Evolutionary conservation across 495 filamentous ascomycete species (phyloP).

Genomic region (Trichocladium antarcticum): DNA sequence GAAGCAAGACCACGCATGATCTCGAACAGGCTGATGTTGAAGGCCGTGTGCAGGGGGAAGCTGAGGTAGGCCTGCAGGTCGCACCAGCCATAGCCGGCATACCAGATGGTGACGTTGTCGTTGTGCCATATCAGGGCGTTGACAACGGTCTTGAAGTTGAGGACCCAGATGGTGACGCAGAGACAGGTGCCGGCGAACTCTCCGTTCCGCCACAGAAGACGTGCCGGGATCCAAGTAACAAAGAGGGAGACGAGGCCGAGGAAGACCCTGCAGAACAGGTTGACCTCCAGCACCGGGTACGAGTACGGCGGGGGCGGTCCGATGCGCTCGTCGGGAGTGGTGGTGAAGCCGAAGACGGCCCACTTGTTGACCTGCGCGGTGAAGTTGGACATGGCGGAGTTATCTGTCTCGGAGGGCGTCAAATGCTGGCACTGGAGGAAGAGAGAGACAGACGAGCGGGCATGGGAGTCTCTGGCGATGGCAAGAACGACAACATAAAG

Average conservation of each 20-base stretch:
- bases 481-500: conserved; percentile 6
- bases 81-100: conserved; percentile 63
- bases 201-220: conserved; percentile 46
- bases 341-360: conserved; percentile 13
- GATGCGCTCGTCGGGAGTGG: conserved; percentile 16
- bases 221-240: conserved; percentile 45
- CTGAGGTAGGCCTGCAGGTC: conserved; percentile 65
- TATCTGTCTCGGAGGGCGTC: background rate
- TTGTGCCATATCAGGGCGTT: conserved; percentile 76
- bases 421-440: background rate
- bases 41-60: conserved; percentile 43
- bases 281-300: conserved; percentile 24
- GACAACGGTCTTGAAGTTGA: conserved; percentile 58
- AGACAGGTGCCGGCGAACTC: conserved; percentile 54
- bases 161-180: conserved; percentile 50
- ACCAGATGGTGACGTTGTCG: conserved; percentile 58
- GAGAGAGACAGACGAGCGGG: background rate
- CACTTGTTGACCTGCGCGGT: background rate
- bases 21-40: conserved; percentile 52
- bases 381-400: background rate
- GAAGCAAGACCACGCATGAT: conserved; percentile 70
- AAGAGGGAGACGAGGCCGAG: conserved; percentile 48
- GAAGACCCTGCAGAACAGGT: conserved; percentile 35
- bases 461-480: background rate
- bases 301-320: conserved; percentile 22